Evolutionary conservation across 345 rosid species (phyloP), one percentile per base, ranked within the genome.

Genomic region (Iberis pinnata): DNA sequence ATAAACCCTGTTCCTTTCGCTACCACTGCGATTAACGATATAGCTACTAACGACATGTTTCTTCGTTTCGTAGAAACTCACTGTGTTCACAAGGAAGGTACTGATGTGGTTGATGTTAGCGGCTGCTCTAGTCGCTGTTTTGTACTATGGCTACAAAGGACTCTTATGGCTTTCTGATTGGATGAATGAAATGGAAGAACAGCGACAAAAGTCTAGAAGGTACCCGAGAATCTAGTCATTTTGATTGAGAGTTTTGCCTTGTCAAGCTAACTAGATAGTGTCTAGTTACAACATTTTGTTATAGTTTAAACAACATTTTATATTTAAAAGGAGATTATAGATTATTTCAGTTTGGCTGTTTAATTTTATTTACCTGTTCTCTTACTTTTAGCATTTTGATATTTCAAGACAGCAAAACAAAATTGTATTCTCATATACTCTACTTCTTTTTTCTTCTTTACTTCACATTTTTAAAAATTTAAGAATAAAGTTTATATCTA

Each of bases 181-280:
- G 95, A 90, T 90, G 96, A 82, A 86, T 60, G 87, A 78, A 73
- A 52, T 79, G 6, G 98, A 84, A 42, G 80, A 51, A 22, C 85
- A 79, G 63, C 74, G 81, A 71, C 75, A 60, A 18, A 70, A 67
- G 55, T 56, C 68, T 32, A 75, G 51, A 73, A 65, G 73, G 51
- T 58, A 69, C 42, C 73, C 68, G 2, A 57, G 68, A 24, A 17
- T 70, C 47, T 80, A 63, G 67, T 35, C 43, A n/a, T 9, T 27
- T 6, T 19, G 6, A 50, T n/a, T 2, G 32, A 29, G 29, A 40
- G 18, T 49, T 22, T 13, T 45, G 43, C 48, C 32, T 53, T 63
- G 31, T 63, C 41, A 54, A 63, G 47, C 54, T 8, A 39, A 19
- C 35, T 33, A 29, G 35, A 55, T 47, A 47, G 13, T 19, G 26